Conservation (phyloP, 352 stramenopile species). For the Globisporangium abappressorium region DNA sequence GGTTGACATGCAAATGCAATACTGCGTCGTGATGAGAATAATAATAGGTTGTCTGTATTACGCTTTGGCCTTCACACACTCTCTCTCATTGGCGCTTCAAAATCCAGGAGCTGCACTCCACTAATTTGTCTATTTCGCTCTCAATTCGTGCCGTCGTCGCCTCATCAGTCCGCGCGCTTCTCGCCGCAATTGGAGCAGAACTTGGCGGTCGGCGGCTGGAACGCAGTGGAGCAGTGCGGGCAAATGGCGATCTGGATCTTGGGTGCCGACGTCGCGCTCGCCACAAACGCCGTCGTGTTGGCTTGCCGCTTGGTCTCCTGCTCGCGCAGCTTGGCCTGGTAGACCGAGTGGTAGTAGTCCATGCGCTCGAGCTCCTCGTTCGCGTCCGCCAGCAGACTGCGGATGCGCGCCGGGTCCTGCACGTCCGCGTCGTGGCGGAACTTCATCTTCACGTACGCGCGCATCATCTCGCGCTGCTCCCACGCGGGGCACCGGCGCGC, state of each 20-base stretch:
- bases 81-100: background rate
- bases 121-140: too few relatives aligned
- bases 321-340: conserved; percentile 55
- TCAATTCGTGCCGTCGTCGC: background rate
- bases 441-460: conserved; percentile 73
- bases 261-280: background rate
- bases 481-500: conserved; percentile 69
- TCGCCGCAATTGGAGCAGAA: conserved; percentile 74
- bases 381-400: conserved; percentile 51
- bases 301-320: conserved; percentile 11
- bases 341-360: conserved; percentile 87
- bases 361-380: conserved; percentile 80
- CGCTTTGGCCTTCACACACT: background rate
- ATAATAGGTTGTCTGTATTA: background rate
- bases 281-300: background rate
- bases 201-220: conserved; percentile 49
- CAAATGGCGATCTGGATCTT: conserved; percentile 25
- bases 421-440: conserved; percentile 56
- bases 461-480: conserved; percentile 86
- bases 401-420: conserved; percentile 55
- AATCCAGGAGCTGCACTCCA: background rate
- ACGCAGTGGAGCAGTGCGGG: conserved; percentile 38
- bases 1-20: too few relatives aligned
- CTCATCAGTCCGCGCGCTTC: conserved; percentile 28
- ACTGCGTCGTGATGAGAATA: background rate